Conservation (phyloP, 768 basidiomycete species). For the Termitomyces sp. region DNA sequence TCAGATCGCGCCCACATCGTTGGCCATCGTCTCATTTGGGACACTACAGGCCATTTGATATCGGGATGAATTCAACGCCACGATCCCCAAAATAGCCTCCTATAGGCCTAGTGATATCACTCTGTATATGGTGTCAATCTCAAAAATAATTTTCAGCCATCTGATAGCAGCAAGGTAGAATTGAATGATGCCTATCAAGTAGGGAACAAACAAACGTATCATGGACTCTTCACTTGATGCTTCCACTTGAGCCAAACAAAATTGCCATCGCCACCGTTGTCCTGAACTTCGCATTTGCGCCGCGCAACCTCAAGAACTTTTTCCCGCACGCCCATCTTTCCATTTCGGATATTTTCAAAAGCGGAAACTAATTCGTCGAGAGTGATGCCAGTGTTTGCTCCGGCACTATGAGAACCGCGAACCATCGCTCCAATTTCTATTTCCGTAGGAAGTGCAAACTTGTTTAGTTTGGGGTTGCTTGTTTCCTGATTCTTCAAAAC, state of each 20-base stretch:
- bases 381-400: constrained; percentile 57
- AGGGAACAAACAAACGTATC: constrained; percentile 9
- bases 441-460: constrained; percentile 73
- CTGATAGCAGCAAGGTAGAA: neutral
- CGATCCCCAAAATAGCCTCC: neutral
- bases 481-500: constrained; percentile 14
- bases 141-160: neutral
- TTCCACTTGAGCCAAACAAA: constrained; percentile 62
- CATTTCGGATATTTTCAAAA: constrained; percentile 42
- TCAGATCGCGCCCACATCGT: constrained; percentile 3
- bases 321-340: constrained; percentile 61
- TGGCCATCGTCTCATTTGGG: neutral
- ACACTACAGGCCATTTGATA: neutral
- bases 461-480: constrained; percentile 26
- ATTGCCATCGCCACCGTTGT: constrained; percentile 52
- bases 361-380: constrained; percentile 58
- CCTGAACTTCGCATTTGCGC: constrained; percentile 59
- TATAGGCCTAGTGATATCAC: neutral
- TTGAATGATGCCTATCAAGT: neutral
- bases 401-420: constrained; percentile 54
- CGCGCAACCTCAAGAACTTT: constrained; percentile 75
- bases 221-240: constrained; percentile 24
- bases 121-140: neutral
- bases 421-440: constrained; percentile 64
- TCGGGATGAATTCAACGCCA: neutral